A percentile compares a stretch with the other conserved stretches of the same genome.
phyloP scores from a whole-genome alignment of 169 alveolate species.

The Eimeria tenella region DNA sequence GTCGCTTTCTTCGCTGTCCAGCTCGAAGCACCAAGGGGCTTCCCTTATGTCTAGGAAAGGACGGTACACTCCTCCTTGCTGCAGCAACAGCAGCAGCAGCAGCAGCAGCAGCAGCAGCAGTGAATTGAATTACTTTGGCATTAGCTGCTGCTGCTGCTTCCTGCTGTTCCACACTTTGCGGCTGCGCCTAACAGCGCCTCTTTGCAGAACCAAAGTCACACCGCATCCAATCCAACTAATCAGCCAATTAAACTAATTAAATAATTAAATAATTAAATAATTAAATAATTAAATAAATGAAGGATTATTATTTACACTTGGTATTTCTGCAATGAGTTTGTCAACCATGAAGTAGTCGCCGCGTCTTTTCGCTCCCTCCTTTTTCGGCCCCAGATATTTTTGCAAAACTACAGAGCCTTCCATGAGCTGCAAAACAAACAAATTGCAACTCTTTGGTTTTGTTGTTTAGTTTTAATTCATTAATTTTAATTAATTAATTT shows the following conservation, averaged over 20 bases:
- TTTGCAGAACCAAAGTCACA: too few species aligned
- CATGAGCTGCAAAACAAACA: slow-evolving; percentile 13
- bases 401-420: slow-evolving; percentile 19
- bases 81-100: background rate
- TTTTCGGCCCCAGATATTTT: slow-evolving; percentile 5
- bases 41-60: slow-evolving; percentile 17
- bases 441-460: background rate
- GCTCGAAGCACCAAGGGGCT: slow-evolving; percentile 44
- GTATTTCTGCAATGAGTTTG: slow-evolving; percentile 32
- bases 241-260: too few species aligned
- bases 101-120: background rate
- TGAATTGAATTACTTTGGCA: background rate
- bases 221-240: too few species aligned
- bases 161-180: background rate
- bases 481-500: too few species aligned
- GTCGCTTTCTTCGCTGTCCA: background rate
- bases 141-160: background rate
- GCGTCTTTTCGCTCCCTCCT: background rate
- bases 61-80: slow-evolving; percentile 33
- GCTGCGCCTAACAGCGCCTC: too few species aligned
- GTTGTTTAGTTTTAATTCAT: too few species aligned
- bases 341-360: slow-evolving; percentile 10
- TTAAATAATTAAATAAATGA: background rate
- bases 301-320: background rate
- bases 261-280: background rate